These are phyloP conservation scores for Solanum sitiens DNA, from an alignment of 257 asterid genomes.

Conservation along the genomic window DNA sequence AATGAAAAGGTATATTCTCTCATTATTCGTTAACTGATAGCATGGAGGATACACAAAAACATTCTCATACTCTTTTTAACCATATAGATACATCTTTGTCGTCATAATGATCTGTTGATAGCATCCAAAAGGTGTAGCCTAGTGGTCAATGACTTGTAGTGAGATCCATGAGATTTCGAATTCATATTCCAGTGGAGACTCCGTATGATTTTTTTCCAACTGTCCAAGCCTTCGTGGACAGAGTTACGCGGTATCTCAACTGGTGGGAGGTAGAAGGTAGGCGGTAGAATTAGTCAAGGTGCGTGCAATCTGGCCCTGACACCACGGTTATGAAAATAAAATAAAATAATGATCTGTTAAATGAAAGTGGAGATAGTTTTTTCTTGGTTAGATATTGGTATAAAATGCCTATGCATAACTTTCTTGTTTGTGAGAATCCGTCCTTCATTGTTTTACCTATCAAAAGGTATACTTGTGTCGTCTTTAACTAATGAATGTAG, in stretches of 20 bases:
- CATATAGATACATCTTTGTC: not conserved
- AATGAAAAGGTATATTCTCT: constrained; percentile 60
- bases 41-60: not conserved
- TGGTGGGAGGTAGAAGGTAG: not conserved
- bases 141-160: not conserved
- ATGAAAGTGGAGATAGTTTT: not conserved
- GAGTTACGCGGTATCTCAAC: not conserved
- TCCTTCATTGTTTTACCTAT: not conserved
- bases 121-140: not conserved
- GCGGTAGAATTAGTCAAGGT: not conserved
- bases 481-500: not conserved
- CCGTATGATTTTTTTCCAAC: not conserved
- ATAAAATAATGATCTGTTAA: not conserved
- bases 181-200: not conserved
- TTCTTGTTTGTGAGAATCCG: not conserved
- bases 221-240: not conserved
- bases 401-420: not conserved
- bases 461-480: not conserved
- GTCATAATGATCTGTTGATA: not conserved
- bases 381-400: not conserved
- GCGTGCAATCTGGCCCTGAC: not conserved
- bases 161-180: not conserved
- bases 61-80: not conserved
- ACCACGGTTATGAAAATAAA: not conserved
- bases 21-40: not conserved